Evolutionary conservation across 179 eudicot genomes (phyloP), one percentile per base, ranked within the genome.

Genomic region (Patellifolia procumbens): DNA sequence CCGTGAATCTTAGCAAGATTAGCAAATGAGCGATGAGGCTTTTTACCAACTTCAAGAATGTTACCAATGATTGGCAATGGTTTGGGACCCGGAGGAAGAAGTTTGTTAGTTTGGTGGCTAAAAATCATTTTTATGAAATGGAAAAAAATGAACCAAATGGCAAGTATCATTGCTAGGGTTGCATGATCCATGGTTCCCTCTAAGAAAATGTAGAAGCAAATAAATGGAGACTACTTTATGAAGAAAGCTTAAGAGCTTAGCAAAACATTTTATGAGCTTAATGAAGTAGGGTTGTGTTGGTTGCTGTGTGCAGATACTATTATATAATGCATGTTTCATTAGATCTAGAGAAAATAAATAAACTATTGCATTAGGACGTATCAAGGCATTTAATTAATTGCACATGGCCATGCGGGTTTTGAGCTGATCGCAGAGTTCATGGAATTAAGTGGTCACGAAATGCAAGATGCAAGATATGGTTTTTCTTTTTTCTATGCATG

Each of bases 21-120:
- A 7, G 82, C 60, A 12, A 78, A 78, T 2, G 85, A 82, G 1
- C 79, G 61, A 55, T 82, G 85, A 28, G 85, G 85, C 63, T 78
- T 82, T 0, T 60, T 46, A 1, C 82, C 85, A 0, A 82, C 70
- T 71, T 78, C 58, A 10, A 78, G 56, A 42, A 82, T 75, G 72
- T 82, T 78, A 26, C 85, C 85, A 1, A 82, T 74, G 1, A 82
- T 82, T 8, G 82, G 85, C 4, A 63, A 32, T 24, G 79, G 77
- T 51, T 74, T 82, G 0, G 85, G 82, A 0, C 85, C 85, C 0
- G 85, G 85, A 11, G 85, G 73, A 51, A 68, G 85, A 5, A 65
- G 76, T 71, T 76, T 75, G 37, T 55, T 42, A 16, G 51, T 75
- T 8, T 42, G 64, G 5, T 22, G 64, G 28, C 17, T 16, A 20